Evolutionary conservation across 2,329 filamentous ascomycete genomes (phyloP).

Genomic region (Colletotrichum siamense): DNA sequence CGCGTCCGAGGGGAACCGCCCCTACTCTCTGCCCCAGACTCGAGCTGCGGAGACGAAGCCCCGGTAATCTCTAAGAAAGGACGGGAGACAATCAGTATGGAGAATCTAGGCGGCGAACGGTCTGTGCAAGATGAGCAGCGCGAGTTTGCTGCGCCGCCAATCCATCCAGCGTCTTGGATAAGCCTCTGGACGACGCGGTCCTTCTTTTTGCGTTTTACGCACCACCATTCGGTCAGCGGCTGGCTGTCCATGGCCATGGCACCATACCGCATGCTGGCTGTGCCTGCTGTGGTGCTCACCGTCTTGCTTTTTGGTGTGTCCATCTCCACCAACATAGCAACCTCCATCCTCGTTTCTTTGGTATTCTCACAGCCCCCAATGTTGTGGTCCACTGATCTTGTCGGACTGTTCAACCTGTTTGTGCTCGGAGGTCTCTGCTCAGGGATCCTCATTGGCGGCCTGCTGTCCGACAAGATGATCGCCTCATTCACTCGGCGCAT

Average conservation of each 20-base stretch:
- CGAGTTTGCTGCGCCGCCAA: not conserved
- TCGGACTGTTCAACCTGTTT: not conserved
- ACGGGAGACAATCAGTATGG: not conserved
- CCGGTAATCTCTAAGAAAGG: not conserved
- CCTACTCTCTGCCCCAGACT: not conserved
- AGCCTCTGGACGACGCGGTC: not conserved
- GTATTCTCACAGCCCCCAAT: not conserved
- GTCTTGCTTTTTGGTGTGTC: not conserved
- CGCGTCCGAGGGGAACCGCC: not conserved
- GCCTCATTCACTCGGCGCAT: not conserved
- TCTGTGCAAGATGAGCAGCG: not conserved
- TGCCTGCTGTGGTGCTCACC: not conserved
- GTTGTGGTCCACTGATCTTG: not conserved
- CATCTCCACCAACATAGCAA: not conserved
- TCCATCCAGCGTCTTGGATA: not conserved
- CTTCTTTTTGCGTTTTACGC: not conserved
- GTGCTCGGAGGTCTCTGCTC: not conserved
- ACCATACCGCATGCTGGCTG: not conserved
- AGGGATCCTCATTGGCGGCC: not conserved
- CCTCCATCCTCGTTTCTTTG: not conserved
- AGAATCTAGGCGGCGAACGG: not conserved
- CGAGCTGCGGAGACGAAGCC: not conserved
- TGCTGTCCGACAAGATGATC: not conserved
- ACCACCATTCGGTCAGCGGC: not conserved
- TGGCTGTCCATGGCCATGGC: not conserved